Evolutionary conservation across 495 filamentous ascomycete species (phyloP).

Genomic region (Talaromyces thailandensis): DNA sequence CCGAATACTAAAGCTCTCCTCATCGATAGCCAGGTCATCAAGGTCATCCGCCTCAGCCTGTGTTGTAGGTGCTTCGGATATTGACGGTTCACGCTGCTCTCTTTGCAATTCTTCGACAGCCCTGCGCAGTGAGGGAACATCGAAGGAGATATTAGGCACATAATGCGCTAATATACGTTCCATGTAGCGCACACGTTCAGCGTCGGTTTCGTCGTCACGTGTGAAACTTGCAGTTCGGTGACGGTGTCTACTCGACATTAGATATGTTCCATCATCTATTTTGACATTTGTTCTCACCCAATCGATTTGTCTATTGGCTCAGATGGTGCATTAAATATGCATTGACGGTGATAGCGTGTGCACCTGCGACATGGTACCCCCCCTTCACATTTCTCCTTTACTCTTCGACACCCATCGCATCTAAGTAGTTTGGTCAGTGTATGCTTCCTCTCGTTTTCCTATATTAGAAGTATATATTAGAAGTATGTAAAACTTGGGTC

Average conservation of each 20-base stretch:
- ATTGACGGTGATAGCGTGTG: slow-evolving; percentile 37
- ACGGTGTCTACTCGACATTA: slow-evolving; percentile 18
- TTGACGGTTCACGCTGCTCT: slow-evolving; percentile 25
- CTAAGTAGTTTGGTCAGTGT: slow-evolving; percentile 13
- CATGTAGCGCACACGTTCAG: slow-evolving; percentile 35
- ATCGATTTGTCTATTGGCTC: slow-evolving; percentile 25
- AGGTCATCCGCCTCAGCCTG: slow-evolving; percentile 29
- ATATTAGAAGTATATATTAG: background rate
- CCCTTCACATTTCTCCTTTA: slow-evolving; percentile 45
- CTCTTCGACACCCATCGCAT: slow-evolving; percentile 39
- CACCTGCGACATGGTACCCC: slow-evolving; percentile 42
- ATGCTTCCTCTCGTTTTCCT: background rate
- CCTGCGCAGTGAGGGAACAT: slow-evolving; percentile 33
- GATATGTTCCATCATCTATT: background rate
- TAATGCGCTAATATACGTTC: slow-evolving; percentile 34
- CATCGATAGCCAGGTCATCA: slow-evolving; percentile 35
- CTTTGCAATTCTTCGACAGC: slow-evolving; percentile 29
- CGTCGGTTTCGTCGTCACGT: slow-evolving; percentile 34
- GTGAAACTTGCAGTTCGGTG: slow-evolving; percentile 27
- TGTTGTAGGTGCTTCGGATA: slow-evolving; percentile 25
- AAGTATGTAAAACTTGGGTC: background rate
- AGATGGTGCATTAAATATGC: slow-evolving; percentile 32
- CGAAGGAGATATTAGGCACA: slow-evolving; percentile 33
- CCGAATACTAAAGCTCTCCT: slow-evolving; percentile 38
- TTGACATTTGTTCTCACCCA: background rate